Conservation (phyloP, 805 yeast species). For the Yamadazyma olivae region DNA sequence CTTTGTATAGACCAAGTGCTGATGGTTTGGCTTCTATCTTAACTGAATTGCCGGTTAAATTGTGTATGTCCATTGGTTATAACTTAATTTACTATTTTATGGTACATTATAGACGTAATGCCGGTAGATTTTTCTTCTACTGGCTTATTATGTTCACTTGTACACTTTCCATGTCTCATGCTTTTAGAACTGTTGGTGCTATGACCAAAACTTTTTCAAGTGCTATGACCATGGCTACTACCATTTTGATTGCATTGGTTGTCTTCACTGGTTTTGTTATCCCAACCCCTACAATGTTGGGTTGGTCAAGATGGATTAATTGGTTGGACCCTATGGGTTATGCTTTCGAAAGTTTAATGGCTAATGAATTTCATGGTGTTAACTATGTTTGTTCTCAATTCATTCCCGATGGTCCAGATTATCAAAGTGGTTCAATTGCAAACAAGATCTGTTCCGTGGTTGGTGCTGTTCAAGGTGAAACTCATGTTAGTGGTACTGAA, state of each 20-base stretch:
- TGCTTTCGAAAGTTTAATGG: slow-evolving; percentile 56
- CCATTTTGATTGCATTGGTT: slow-evolving; percentile 49
- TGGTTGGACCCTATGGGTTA: slow-evolving; percentile 42
- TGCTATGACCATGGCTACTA: slow-evolving; percentile 45
- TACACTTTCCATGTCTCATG: slow-evolving; percentile 39
- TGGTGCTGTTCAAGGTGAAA: slow-evolving; percentile 57
- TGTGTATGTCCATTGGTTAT: slow-evolving; percentile 28
- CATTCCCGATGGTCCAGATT: slow-evolving; percentile 61
- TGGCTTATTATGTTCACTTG: slow-evolving; percentile 28
- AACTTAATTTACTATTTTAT: slow-evolving; percentile 45
- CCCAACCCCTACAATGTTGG: slow-evolving; percentile 46
- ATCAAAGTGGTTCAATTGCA: slow-evolving; percentile 31
- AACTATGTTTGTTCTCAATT: slow-evolving; percentile 49
- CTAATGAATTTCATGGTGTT: slow-evolving; percentile 60
- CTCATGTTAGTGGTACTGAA: slow-evolving; percentile 54
- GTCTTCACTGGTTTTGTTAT: slow-evolving; percentile 50
- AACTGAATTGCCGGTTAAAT: slow-evolving; percentile 62
- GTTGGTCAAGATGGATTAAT: slow-evolving; percentile 61
- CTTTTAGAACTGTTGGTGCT: slow-evolving; percentile 42
- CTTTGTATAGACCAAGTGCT: slow-evolving; percentile 70
- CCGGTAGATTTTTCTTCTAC: slow-evolving; percentile 38
- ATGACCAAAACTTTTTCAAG: slow-evolving; percentile 37
- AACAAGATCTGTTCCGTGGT: slow-evolving; percentile 55
- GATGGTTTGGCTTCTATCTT: slow-evolving; percentile 64
- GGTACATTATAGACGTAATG: slow-evolving; percentile 37